These are phyloP conservation scores for Theobroma cacao DNA, from an alignment of 345 rosid genomes.

Conservation along the genomic window DNA sequence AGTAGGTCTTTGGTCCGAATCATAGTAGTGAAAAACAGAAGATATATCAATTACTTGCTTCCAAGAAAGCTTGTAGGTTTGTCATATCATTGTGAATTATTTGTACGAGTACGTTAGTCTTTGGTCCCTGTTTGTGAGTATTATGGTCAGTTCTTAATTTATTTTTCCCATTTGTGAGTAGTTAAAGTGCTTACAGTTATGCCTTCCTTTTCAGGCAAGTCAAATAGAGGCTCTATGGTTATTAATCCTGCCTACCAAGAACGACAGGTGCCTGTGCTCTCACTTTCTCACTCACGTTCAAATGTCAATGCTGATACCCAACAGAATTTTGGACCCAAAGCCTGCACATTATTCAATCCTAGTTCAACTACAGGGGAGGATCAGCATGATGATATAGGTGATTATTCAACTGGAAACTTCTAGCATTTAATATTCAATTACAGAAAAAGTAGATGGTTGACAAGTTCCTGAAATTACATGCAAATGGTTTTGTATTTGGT, in stretches of 20 bases:
- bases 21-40: neutral
- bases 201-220: conserved; percentile 15
- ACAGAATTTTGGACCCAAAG: conserved; percentile 18
- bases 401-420: conserved; percentile 9
- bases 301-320: conserved; percentile 15
- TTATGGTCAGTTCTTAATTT: neutral
- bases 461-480: neutral
- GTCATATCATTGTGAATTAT: neutral
- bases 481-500: neutral
- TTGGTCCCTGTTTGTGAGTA: neutral
- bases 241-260: conserved; percentile 8
- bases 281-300: conserved; percentile 10
- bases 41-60: neutral
- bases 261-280: conserved; percentile 8
- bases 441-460: neutral
- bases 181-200: neutral
- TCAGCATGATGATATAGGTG: conserved; percentile 15
- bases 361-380: neutral
- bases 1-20: neutral
- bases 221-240: neutral
- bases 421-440: neutral
- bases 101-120: neutral
- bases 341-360: neutral
- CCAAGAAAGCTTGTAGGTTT: neutral
- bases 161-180: neutral